Conservation (phyloP, 257 asterid species). For the Dorcoceras hygrometricum region DNA sequence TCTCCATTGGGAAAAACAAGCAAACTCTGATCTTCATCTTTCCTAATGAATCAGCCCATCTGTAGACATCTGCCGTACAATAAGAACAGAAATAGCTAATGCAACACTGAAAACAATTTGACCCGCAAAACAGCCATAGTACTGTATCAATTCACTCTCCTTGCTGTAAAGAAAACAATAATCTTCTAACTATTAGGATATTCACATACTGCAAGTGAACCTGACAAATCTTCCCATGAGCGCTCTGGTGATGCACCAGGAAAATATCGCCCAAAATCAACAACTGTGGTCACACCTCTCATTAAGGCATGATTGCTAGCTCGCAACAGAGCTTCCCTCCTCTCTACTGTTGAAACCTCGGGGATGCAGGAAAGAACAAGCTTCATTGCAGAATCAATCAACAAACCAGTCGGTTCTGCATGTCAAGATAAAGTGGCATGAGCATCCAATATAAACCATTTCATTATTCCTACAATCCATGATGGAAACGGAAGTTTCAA, state of each 20-base stretch:
- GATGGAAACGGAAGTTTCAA: constrained; percentile 10
- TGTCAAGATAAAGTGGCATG: constrained; percentile 26
- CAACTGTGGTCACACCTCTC: constrained; percentile 92
- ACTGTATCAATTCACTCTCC: constrained; percentile 9
- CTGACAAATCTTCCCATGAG: constrained; percentile 94
- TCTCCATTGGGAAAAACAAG: constrained; percentile 85
- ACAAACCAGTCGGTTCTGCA: constrained; percentile 89
- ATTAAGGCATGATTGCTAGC: constrained; percentile 71
- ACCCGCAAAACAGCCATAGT: constrained; percentile 7
- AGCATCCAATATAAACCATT: constrained; percentile 19
- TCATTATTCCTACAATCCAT: constrained; percentile 12
- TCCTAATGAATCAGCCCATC: constrained; percentile 75
- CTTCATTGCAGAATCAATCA: constrained; percentile 95
- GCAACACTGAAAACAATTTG: constrained; percentile 6
- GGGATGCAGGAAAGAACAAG: constrained; percentile 65
- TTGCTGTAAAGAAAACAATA: constrained; percentile 14
- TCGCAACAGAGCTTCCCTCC: constrained; percentile 78
- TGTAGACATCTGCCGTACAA: constrained; percentile 75
- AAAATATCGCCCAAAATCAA: constrained; percentile 81
- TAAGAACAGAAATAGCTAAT: neutral
- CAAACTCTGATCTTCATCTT: constrained; percentile 82
- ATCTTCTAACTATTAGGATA: constrained; percentile 1
- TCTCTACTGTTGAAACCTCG: constrained; percentile 63
- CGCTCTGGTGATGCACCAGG: constrained; percentile 72
- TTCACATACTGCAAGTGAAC: constrained; percentile 32